phyloP scores from a whole-genome alignment of 495 filamentous ascomycete species.

The Hypomontagnella monticulosa region DNA sequence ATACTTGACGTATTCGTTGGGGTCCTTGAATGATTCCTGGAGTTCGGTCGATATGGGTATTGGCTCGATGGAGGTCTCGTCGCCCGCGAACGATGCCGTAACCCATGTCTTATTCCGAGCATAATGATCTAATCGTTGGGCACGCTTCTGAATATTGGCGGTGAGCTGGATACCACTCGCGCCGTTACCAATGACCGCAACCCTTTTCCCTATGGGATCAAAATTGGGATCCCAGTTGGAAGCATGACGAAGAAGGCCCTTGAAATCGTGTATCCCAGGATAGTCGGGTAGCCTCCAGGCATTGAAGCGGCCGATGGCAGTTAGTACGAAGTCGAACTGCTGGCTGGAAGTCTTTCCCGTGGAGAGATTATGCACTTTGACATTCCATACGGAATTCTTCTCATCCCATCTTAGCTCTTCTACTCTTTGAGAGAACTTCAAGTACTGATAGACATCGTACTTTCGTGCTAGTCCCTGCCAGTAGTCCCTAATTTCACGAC shows the following conservation, averaged over 20 bases:
- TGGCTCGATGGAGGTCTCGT: constrained; percentile 54
- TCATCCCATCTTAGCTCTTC: constrained; percentile 64
- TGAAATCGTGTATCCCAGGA: constrained; percentile 63
- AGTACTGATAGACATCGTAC: constrained; percentile 67
- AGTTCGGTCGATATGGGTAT: constrained; percentile 63
- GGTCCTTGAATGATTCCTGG: constrained; percentile 54
- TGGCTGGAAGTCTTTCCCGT: constrained; percentile 49
- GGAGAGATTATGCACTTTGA: constrained; percentile 48
- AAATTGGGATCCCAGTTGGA: constrained; percentile 62
- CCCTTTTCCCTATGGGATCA: constrained; percentile 59
- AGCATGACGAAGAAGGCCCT: constrained; percentile 63
- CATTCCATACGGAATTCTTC: constrained; percentile 59
- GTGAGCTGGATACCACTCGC: constrained; percentile 68
- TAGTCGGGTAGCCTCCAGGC: constrained; percentile 66
- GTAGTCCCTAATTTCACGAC: constrained; percentile 71
- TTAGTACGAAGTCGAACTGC: constrained; percentile 61
- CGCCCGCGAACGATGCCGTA: constrained; percentile 59
- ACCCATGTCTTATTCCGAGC: constrained; percentile 76
- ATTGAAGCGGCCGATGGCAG: constrained; percentile 65
- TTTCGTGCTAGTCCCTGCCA: constrained; percentile 69
- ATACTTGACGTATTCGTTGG: constrained; percentile 52
- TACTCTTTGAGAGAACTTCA: constrained; percentile 61
- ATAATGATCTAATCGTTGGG: constrained; percentile 68
- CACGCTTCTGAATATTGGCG: constrained; percentile 62
- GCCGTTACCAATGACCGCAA: constrained; percentile 68